Evolutionary conservation across 2,329 filamentous ascomycete genomes (phyloP).

Genomic region (Phyllosticta citrichinensis): DNA sequence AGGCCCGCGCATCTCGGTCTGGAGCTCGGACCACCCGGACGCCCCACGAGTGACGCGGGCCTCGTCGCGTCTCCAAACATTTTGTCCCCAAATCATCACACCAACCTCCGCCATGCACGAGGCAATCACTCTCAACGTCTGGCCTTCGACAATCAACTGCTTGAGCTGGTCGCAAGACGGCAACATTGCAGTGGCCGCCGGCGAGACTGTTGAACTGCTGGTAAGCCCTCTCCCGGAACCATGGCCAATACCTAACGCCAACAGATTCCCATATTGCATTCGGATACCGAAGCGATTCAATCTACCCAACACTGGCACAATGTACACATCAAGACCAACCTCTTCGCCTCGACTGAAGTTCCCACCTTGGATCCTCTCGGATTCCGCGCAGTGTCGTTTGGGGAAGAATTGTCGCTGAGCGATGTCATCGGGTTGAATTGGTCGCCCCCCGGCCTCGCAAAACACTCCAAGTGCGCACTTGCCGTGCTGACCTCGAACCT

Average conservation of each 20-base stretch:
- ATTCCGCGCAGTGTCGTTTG: constrained; percentile 42
- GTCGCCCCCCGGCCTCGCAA: constrained; percentile 47
- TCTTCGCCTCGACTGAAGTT: constrained; percentile 42
- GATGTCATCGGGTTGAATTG: constrained; percentile 42
- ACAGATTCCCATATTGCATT: constrained; percentile 26
- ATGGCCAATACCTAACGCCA: constrained; percentile 11
- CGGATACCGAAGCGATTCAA: constrained; percentile 18
- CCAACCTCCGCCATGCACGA: constrained; percentile 20
- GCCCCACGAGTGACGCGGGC: background rate
- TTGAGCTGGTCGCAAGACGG: constrained; percentile 51
- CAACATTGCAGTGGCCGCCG: constrained; percentile 46
- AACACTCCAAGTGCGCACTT: constrained; percentile 44
- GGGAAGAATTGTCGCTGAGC: constrained; percentile 48
- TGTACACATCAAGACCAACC: constrained; percentile 37
- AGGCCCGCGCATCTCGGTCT: background rate
- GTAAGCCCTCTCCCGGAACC: constrained; percentile 19
- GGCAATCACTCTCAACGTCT: constrained; percentile 29
- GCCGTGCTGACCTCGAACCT: constrained; percentile 48
- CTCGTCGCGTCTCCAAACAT: background rate
- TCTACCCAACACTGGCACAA: constrained; percentile 21
- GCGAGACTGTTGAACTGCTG: constrained; percentile 46
- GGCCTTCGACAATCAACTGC: constrained; percentile 42
- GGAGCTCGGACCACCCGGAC: background rate
- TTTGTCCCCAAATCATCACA: background rate
- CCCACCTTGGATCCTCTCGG: constrained; percentile 36